A percentile compares a stretch with the other conserved stretches of the same genome.
These are phyloP conservation scores for Lavandula angustifolia DNA, from an alignment of 257 asterid genomes.

Conservation along the genomic window DNA sequence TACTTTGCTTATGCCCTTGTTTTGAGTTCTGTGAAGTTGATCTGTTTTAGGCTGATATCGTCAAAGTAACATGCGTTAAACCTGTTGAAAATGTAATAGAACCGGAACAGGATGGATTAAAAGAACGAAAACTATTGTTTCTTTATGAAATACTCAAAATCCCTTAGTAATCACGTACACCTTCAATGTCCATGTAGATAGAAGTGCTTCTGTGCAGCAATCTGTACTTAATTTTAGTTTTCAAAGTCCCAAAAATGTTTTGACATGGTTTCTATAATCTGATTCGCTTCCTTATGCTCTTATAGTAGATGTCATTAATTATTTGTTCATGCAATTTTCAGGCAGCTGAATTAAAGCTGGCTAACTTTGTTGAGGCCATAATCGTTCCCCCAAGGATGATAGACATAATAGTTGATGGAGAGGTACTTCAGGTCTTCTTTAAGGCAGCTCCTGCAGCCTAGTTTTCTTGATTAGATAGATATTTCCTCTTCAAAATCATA, in stretches of 20 bases:
- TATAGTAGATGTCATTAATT: constrained; percentile 29
- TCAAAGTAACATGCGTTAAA: neutral
- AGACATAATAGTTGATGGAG: constrained; percentile 92
- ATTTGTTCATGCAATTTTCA: constrained; percentile 40
- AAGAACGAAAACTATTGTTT: neutral
- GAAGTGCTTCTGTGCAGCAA: constrained; percentile 12
- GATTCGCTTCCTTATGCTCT: constrained; percentile 16
- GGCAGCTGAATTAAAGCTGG: constrained; percentile 96
- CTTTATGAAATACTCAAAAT: neutral
- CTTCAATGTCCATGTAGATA: constrained; percentile 7
- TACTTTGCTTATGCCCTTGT: too few species aligned
- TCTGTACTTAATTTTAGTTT: constrained; percentile 8
- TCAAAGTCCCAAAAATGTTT: constrained; percentile 22
- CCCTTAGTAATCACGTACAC: neutral
- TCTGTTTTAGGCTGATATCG: too few species aligned
- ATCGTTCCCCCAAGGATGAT: constrained; percentile 98
- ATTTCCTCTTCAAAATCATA: constrained; percentile 19
- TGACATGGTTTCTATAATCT: constrained; percentile 23
- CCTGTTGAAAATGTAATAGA: neutral
- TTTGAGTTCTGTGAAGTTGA: too few species aligned
- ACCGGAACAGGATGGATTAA: neutral
- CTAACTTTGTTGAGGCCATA: constrained; percentile 93
- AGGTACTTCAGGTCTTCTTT: constrained; percentile 53
- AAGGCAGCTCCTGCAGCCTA: constrained; percentile 18
- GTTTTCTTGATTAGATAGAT: constrained; percentile 19